Base-by-base conservation (phyloP, 306 rosid species). In the Rosa chinensis region DNA sequence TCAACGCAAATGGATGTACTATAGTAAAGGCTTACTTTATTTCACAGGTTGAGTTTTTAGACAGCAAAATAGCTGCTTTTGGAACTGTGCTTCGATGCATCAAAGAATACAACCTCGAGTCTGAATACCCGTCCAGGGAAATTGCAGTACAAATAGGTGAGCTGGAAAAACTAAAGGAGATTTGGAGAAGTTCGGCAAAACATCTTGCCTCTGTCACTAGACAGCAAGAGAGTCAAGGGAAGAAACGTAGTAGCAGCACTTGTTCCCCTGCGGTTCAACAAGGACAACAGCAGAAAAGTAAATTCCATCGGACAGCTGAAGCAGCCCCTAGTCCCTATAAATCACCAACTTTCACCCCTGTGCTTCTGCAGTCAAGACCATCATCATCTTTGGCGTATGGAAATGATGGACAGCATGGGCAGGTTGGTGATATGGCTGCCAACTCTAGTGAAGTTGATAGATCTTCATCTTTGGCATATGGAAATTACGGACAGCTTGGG, bases 61-160 rank as follows among this genome's bases (percentile, higher is more conserved):
- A 86, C 49, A 28, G 21, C 16, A 91, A 89, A 75, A 73, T 88
- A 53, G 82, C 53, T 61, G 83, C 72, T 70, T 83, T 90, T 40
- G 25, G 18, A 55, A 59, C 48, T 4, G 87, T 81, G 44, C 63
- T 84, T 28, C 40, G 67, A 70, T 90, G 90, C 82, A 77, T 90
- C 39, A 72, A 76, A 56, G 91, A 87, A n/a, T 70, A 83, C 83
- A 76, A 79, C 16, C 85, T 88, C 28, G 72, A 78, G 70, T 72
- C 84, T 50, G 75, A 73, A 66, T 74, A 79, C 82, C 80, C 85
- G 35, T 73, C 80, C 23, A 43, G 32, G 5, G 79, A 48, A 75
- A 83, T 90, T 73, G 62, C 75, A 21, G 47, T 23, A 4, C 84
- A 84, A 32, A 82, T 89, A 75, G 21, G 9, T 32, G 44, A 14